Conservation (phyloP, 495 filamentous ascomycete genomes). For the Aspergillus cavernicola region DNA sequence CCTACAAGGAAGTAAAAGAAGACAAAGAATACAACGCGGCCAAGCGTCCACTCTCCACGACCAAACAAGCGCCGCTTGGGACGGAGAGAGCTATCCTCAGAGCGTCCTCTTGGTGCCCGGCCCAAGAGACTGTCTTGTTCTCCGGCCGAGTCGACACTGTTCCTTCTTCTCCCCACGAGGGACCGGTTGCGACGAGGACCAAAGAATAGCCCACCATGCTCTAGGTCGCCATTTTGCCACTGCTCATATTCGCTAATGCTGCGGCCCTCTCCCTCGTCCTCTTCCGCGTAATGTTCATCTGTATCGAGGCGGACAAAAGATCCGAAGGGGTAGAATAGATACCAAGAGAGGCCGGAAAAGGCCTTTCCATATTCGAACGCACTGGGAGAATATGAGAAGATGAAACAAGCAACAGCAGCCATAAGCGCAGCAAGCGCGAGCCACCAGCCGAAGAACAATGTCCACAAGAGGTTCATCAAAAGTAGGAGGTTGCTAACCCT, state of each 20-base stretch:
- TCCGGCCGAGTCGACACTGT: constrained; percentile 81
- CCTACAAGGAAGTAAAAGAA: constrained; percentile 95
- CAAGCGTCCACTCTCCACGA: constrained; percentile 90
- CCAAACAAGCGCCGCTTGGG: constrained; percentile 90
- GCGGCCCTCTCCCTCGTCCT: constrained; percentile 97
- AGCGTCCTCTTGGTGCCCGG: constrained; percentile 51
- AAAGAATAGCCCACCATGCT: constrained; percentile 94
- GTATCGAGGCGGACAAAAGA: constrained; percentile 90
- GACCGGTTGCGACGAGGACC: constrained; percentile 75
- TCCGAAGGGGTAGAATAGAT: constrained; percentile 93
- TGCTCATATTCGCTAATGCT: constrained; percentile 99
- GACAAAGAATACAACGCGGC: constrained; percentile 90
- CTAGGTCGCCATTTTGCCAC: constrained; percentile 96
- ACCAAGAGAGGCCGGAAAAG: constrained; percentile 77
- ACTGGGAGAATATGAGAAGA: constrained; percentile 74
- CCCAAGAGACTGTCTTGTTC: constrained; percentile 90
- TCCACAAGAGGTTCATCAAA: constrained; percentile 88
- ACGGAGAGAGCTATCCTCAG: constrained; percentile 49
- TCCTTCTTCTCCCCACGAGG: constrained; percentile 81
- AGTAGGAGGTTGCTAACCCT: constrained; percentile 78
- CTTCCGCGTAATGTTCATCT: constrained; percentile 90
- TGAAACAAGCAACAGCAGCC: constrained; percentile 72
- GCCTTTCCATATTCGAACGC: constrained; percentile 83
- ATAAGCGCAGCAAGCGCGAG: constrained; percentile 71
- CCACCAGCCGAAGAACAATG: constrained; percentile 95